Conservation (phyloP, 2,329 filamentous ascomycete genomes). For the Aureobasidium zeae region DNA sequence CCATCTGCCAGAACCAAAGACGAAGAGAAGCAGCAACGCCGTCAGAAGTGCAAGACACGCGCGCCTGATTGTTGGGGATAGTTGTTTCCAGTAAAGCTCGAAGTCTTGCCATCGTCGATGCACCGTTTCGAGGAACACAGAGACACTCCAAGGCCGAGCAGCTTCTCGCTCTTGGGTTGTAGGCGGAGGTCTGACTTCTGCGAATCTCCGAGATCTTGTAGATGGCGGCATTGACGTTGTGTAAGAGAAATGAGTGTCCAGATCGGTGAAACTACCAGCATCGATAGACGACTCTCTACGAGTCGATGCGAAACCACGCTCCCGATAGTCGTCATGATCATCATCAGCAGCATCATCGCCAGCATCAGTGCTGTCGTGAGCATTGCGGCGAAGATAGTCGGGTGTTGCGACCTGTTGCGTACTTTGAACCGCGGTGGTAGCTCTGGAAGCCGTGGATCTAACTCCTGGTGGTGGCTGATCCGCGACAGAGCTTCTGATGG, state of each 20-base stretch:
- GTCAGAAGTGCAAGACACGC: conserved; percentile 2
- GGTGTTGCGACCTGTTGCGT: conserved; percentile 1
- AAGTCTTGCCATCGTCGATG: conserved; percentile 11
- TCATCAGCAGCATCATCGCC: neutral
- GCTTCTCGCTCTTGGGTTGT: conserved; percentile 16
- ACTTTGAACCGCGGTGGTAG: neutral
- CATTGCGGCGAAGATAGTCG: neutral
- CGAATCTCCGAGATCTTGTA: conserved; percentile 4
- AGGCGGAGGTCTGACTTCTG: conserved; percentile 14
- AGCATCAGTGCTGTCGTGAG: neutral
- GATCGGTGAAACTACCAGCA: conserved; percentile 13
- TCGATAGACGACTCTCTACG: neutral
- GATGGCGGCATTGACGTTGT: conserved; percentile 4
- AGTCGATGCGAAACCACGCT: neutral
- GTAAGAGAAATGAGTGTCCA: conserved; percentile 15
- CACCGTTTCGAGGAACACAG: conserved; percentile 16
- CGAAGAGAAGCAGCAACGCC: neutral
- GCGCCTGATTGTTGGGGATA: neutral
- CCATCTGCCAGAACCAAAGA: conserved; percentile 1
- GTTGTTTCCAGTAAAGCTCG: neutral
- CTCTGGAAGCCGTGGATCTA: neutral
- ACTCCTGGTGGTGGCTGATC: neutral
- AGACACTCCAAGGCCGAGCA: conserved; percentile 12
- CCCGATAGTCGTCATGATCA: neutral
- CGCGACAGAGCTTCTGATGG: conserved; percentile 22